Evolutionary conservation across 2,329 filamentous ascomycete species (phyloP).

Genomic region (Thelonectria discophora): DNA sequence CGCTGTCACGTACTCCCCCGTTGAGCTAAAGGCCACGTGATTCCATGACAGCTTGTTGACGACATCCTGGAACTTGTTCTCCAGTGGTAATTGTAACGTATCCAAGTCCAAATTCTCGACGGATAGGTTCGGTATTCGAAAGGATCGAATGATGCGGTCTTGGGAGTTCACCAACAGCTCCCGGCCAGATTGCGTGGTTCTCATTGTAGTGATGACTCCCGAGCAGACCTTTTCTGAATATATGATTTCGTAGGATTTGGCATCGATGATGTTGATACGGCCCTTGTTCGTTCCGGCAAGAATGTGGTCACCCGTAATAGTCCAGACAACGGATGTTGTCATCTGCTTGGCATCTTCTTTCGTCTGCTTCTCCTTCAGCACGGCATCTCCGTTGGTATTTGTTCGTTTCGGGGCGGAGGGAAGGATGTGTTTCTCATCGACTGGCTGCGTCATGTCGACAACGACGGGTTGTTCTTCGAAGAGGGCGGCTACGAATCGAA

Average conservation of each 20-base stretch:
- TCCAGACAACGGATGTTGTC: slow-evolving; percentile 92
- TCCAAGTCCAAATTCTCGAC: slow-evolving; percentile 78
- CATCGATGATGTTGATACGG: slow-evolving; percentile 94
- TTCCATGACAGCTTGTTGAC: slow-evolving; percentile 97
- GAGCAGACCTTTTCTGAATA: slow-evolving; percentile 89
- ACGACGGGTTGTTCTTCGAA: slow-evolving; percentile 93
- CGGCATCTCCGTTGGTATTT: slow-evolving; percentile 73
- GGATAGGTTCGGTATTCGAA: slow-evolving; percentile 83
- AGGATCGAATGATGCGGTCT: slow-evolving; percentile 93
- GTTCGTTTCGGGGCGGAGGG: slow-evolving; percentile 84
- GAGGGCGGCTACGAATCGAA: slow-evolving; percentile 87
- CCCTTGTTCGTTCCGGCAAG: slow-evolving; percentile 94
- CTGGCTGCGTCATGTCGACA: slow-evolving; percentile 77
- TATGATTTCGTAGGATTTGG: slow-evolving; percentile 80
- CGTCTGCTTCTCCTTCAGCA: slow-evolving; percentile 81
- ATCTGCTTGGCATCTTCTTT: slow-evolving; percentile 94
- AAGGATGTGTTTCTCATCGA: slow-evolving; percentile 78
- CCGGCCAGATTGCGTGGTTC: slow-evolving; percentile 81
- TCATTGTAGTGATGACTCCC: slow-evolving; percentile 87
- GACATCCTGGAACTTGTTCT: slow-evolving; percentile 98
- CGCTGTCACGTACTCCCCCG: slow-evolving; percentile 93
- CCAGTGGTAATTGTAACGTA: slow-evolving; percentile 87
- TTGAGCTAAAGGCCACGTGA: slow-evolving; percentile 92
- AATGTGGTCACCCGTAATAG: slow-evolving; percentile 84
- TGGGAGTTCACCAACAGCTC: slow-evolving; percentile 92